These are phyloP conservation scores for Epichloe gansuensis DNA, from an alignment of 2,329 filamentous ascomycete genomes.

Conservation along the genomic window DNA sequence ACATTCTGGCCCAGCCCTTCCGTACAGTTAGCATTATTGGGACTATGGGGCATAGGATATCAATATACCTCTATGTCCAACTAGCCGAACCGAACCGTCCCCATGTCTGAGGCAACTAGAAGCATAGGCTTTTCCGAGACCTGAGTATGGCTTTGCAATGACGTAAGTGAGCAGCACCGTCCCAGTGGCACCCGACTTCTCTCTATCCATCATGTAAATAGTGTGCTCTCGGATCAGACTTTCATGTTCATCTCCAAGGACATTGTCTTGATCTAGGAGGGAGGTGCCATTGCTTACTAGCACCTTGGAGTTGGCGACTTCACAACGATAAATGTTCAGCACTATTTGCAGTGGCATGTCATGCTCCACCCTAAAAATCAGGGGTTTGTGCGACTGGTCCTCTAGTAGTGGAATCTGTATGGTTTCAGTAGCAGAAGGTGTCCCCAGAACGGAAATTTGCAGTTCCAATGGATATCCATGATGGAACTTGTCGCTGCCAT, in stretches of 20 bases:
- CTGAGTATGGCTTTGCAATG: conserved; percentile 14
- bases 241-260: conserved; percentile 17
- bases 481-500: not conserved
- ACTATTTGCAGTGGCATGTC: conserved; percentile 6
- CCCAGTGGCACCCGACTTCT: conserved; percentile 17
- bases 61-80: conserved; percentile 22
- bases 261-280: conserved; percentile 12
- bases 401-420: conserved; percentile 15
- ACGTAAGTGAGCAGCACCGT: conserved; percentile 22
- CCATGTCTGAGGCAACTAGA: not conserved
- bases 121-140: conserved; percentile 1
- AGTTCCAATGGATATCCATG: conserved; percentile 4
- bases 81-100: conserved; percentile 9
- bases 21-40: not conserved
- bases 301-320: not conserved
- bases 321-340: conserved; percentile 11
- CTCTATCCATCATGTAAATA: conserved; percentile 19
- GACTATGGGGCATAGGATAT: not conserved
- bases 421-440: not conserved
- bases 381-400: conserved; percentile 12
- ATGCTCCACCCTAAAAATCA: conserved; percentile 11
- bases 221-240: conserved; percentile 20
- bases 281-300: conserved; percentile 17
- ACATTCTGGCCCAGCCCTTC: conserved; percentile 5
- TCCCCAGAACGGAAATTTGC: conserved; percentile 6